Conservation (phyloP, 345 rosid genomes). For the Rhodamnia rubescens region DNA sequence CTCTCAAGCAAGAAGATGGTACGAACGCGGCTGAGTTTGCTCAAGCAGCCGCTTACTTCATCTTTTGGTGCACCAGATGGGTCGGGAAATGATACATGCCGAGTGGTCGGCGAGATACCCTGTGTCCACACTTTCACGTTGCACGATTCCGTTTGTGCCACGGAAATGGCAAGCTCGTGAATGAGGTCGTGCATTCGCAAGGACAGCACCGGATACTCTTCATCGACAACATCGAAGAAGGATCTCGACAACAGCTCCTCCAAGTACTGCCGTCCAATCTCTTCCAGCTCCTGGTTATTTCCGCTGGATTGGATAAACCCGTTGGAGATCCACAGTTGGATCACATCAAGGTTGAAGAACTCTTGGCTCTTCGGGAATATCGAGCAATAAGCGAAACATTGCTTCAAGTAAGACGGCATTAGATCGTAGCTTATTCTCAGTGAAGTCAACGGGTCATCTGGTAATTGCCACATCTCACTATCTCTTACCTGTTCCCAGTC, state of each 20-base stretch:
- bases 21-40: neutral
- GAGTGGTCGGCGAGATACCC: neutral
- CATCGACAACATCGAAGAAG: conserved; percentile 9
- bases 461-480: conserved; percentile 16
- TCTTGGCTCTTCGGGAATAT: conserved; percentile 14
- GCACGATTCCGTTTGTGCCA: conserved; percentile 3
- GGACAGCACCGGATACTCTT: neutral
- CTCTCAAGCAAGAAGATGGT: neutral
- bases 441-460: conserved; percentile 1
- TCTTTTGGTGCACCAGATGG: neutral
- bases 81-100: neutral
- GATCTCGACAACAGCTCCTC: conserved; percentile 14
- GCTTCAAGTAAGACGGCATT: conserved; percentile 23
- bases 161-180: conserved; percentile 13
- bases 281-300: neutral
- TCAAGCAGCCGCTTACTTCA: neutral
- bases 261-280: conserved; percentile 5
- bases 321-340: conserved; percentile 6
- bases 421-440: conserved; percentile 19
- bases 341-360: conserved; percentile 1
- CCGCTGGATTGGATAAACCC: conserved; percentile 4
- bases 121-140: neutral
- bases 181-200: conserved; percentile 22
- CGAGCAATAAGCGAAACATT: conserved; percentile 24
- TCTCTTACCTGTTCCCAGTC: conserved; percentile 7